A percentile compares a stretch with the other conserved stretches of the same genome.
phyloP scores from a whole-genome alignment of 2,329 filamentous ascomycete genomes.

The Lecanicillium sp. region DNA sequence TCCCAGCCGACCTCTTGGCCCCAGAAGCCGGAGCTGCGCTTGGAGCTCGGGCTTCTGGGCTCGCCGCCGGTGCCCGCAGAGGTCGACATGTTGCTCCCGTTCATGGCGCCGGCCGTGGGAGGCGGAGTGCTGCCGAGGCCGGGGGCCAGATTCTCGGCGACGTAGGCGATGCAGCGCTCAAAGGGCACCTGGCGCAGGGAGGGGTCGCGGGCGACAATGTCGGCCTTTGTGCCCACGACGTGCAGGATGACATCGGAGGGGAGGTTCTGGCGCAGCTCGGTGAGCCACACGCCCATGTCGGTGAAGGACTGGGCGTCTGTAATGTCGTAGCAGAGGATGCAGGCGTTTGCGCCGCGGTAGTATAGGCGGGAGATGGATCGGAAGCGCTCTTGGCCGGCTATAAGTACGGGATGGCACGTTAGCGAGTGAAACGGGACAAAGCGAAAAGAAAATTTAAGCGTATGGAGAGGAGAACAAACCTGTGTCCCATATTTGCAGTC shows the following conservation, averaged over 20 bases:
- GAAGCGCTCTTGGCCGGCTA: slow-evolving; percentile 90
- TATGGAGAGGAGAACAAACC: slow-evolving; percentile 32
- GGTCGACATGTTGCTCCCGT: slow-evolving; percentile 16
- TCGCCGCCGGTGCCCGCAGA: slow-evolving; percentile 29
- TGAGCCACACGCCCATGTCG: slow-evolving; percentile 89
- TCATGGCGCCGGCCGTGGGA: slow-evolving; percentile 45
- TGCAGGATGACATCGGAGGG: slow-evolving; percentile 76
- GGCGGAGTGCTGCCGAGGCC: slow-evolving; percentile 60
- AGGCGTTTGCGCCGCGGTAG: slow-evolving; percentile 91
- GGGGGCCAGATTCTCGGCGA: slow-evolving; percentile 82
- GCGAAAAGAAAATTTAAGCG: slow-evolving; percentile 3
- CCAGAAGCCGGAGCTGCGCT: slow-evolving; percentile 73
- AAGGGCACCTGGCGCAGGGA: slow-evolving; percentile 77
- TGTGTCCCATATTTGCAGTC: slow-evolving; percentile 96
- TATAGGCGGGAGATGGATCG: slow-evolving; percentile 91
- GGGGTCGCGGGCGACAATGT: slow-evolving; percentile 82
- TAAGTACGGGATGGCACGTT: slow-evolving; percentile 11
- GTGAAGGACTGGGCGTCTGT: slow-evolving; percentile 77
- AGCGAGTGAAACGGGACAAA: slow-evolving; percentile 7
- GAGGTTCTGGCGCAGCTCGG: slow-evolving; percentile 73
- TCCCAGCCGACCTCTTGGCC: slow-evolving; percentile 92
- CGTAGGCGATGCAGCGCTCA: slow-evolving; percentile 91
- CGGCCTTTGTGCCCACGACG: slow-evolving; percentile 90
- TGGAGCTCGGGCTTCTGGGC: slow-evolving; percentile 53
- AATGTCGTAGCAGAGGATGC: slow-evolving; percentile 91